Conservation (phyloP, 129 eudicot species). For the Lonicera japonica region DNA sequence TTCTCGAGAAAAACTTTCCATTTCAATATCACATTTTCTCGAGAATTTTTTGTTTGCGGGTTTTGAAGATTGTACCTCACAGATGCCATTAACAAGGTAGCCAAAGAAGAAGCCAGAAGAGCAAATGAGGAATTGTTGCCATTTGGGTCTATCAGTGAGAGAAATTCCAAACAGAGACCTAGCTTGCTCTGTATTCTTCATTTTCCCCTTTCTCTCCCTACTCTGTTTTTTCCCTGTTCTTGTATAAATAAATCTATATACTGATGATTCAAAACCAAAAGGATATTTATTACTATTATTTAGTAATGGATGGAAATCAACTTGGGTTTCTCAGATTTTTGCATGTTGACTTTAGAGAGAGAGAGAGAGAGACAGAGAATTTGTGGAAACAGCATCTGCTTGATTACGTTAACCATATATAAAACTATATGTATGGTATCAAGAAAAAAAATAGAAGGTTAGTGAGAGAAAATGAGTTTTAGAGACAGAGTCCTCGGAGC, state of each 20-base stretch:
- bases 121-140: slow-evolving; percentile 85
- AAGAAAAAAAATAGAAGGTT: not conserved
- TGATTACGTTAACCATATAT: not conserved
- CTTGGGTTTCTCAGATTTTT: not conserved
- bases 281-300: not conserved
- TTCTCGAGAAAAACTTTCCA: not conserved
- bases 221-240: no score
- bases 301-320: not conserved
- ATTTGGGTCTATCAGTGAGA: slow-evolving; percentile 59
- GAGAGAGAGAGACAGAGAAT: not conserved
- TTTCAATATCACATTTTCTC: no score
- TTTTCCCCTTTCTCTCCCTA: slow-evolving; percentile 7
- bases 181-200: slow-evolving; percentile 66
- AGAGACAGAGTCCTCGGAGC: not conserved
- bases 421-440: not conserved
- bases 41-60: slow-evolving; percentile 6
- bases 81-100: slow-evolving; percentile 81
- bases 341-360: not conserved
- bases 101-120: slow-evolving; percentile 96
- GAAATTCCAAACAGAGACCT: slow-evolving; percentile 75
- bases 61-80: slow-evolving; percentile 44
- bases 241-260: no score
- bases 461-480: not conserved
- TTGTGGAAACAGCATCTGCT: not conserved
- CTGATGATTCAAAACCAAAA: no score